Conservation (phyloP, 2,329 filamentous ascomycete genomes). For the Pseudocercospora eumusae region DNA sequence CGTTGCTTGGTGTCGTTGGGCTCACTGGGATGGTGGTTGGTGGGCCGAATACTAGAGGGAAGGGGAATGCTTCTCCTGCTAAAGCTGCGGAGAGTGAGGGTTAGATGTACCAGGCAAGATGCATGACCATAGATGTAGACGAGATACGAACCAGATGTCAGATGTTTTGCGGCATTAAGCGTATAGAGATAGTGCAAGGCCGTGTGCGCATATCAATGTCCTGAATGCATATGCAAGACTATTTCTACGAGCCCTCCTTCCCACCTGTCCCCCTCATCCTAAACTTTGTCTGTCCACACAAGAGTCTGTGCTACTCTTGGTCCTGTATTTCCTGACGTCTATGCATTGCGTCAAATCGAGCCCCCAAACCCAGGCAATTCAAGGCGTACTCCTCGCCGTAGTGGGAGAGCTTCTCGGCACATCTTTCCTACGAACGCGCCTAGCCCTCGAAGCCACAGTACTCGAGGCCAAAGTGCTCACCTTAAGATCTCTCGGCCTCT, state of each 20-base stretch:
- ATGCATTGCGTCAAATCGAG: neutral
- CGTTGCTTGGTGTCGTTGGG: conserved; percentile 34
- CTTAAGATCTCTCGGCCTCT: conserved; percentile 3
- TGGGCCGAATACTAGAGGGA: conserved; percentile 3
- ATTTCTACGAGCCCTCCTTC: neutral
- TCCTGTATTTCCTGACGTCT: neutral
- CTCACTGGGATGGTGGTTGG: conserved; percentile 26
- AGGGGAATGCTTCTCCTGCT: neutral
- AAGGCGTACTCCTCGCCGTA: neutral
- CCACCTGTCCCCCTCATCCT: neutral
- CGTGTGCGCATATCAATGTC: neutral
- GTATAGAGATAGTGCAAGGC: too few relatives aligned
- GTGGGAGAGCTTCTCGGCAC: conserved; percentile 8
- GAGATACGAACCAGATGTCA: neutral
- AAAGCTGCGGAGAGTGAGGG: neutral
- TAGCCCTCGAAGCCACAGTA: conserved; percentile 4
- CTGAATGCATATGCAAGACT: neutral
- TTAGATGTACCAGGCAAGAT: neutral
- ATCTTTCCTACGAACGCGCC: conserved; percentile 5
- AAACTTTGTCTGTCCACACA: neutral
- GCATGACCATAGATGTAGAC: neutral
- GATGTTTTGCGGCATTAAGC: too few relatives aligned
- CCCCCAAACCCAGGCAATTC: neutral
- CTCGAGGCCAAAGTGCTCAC: conserved; percentile 1
- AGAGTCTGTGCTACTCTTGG: neutral